phyloP scores from a whole-genome alignment of 2,329 filamentous ascomycete genomes.

The Phyllosticta citribraziliensis region DNA sequence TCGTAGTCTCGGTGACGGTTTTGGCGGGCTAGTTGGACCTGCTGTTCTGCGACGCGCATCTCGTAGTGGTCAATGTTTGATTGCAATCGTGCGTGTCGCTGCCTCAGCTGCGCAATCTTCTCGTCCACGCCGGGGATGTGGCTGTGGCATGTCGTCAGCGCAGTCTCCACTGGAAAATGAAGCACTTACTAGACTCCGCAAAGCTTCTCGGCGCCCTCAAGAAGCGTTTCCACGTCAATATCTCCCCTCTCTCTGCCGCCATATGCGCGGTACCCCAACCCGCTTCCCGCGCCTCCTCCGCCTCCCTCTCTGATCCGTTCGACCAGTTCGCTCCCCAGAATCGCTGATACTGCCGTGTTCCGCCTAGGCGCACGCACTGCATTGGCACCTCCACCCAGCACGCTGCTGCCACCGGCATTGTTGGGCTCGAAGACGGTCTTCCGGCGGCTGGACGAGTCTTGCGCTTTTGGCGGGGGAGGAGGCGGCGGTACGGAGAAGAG shows the following conservation, averaged over 20 bases:
- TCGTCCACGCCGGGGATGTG: constrained; percentile 70
- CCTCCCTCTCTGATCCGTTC: constrained; percentile 59
- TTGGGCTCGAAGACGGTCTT: constrained; percentile 39
- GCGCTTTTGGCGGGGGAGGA: constrained; percentile 37
- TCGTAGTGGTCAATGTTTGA: constrained; percentile 76
- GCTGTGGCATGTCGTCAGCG: constrained; percentile 23
- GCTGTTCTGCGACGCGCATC: constrained; percentile 65
- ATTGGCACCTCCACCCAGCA: constrained; percentile 29
- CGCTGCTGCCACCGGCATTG: constrained; percentile 20
- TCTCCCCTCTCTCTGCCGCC: constrained; percentile 50
- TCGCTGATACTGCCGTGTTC: constrained; percentile 80
- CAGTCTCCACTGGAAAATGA: background rate
- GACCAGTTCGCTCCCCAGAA: constrained; percentile 79
- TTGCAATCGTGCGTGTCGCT: constrained; percentile 59
- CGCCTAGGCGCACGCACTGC: constrained; percentile 49
- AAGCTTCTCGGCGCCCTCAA: constrained; percentile 81
- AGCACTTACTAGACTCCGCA: constrained; percentile 66
- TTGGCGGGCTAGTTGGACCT: constrained; percentile 61
- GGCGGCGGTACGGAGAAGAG: constrained; percentile 84
- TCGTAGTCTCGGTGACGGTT: constrained; percentile 51
- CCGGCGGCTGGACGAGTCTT: constrained; percentile 34
- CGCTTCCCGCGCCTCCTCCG: constrained; percentile 43
- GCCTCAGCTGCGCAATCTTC: constrained; percentile 61
- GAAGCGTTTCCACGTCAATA: constrained; percentile 74
- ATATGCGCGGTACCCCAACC: constrained; percentile 30